These are phyloP conservation scores for Penstemon davidsonii DNA, from an alignment of 257 asterid species.

Conservation along the genomic window DNA sequence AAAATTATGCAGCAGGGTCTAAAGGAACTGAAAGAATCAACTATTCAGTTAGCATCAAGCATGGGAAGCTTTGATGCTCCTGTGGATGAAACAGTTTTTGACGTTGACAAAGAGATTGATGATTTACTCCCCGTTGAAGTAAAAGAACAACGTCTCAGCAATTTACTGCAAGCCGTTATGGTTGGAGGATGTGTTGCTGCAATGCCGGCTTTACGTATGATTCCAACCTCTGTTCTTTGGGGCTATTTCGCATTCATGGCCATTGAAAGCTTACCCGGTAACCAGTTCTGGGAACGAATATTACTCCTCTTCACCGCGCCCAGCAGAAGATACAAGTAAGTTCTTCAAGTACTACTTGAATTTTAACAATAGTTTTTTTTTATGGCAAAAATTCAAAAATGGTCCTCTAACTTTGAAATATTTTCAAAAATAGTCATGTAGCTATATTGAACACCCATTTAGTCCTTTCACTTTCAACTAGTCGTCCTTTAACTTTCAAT, in stretches of 20 bases:
- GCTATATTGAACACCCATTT: no score
- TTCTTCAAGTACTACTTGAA: not conserved
- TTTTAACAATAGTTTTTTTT: not conserved
- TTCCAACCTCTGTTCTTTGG: conserved; percentile 92
- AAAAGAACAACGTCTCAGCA: conserved; percentile 87
- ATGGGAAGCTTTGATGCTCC: conserved; percentile 77
- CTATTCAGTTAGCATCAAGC: conserved; percentile 75
- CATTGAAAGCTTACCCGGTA: conserved; percentile 84
- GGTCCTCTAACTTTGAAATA: not conserved
- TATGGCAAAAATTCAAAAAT: no score
- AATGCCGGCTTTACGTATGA: conserved; percentile 83
- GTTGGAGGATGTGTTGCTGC: conserved; percentile 89
- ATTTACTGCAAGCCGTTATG: conserved; percentile 71
- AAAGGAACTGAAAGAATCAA: conserved; percentile 81
- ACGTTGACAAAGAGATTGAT: conserved; percentile 80
- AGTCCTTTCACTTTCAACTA: no score
- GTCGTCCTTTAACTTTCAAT: no score
- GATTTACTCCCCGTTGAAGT: conserved; percentile 82
- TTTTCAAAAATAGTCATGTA: no score
- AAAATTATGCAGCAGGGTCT: conserved; percentile 54
- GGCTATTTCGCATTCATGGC: conserved; percentile 96
- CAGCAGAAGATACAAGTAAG: conserved; percentile 75
- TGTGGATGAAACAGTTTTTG: conserved; percentile 73
- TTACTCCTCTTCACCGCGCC: conserved; percentile 79
- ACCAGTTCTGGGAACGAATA: conserved; percentile 91